Conservation (phyloP, 768 basidiomycete genomes). For the Phallus indusiatus region DNA sequence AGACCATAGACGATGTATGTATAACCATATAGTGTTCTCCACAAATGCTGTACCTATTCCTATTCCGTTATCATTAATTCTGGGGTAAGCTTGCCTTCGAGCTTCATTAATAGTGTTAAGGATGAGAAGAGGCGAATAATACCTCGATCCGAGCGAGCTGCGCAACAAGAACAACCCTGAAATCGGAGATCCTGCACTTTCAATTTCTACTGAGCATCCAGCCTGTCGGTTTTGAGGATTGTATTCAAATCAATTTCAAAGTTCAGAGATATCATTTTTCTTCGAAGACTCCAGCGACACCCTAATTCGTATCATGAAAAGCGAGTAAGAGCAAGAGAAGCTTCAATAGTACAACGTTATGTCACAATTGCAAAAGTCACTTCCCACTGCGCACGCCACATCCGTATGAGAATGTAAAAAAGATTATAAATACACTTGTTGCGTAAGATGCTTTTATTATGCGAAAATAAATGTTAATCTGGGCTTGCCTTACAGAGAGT, state of each 20-base stretch:
- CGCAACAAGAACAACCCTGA: constrained; percentile 67
- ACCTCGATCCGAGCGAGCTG: constrained; percentile 82
- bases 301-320: neutral
- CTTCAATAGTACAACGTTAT: no score
- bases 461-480: no score
- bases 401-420: no score
- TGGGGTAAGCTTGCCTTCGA: constrained; percentile 29
- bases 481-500: no score
- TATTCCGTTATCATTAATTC: constrained; percentile 69
- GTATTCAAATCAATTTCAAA: constrained; percentile 37
- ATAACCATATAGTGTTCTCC: constrained; percentile 90
- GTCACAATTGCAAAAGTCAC: no score
- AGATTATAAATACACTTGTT: no score
- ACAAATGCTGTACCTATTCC: constrained; percentile 78
- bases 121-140: constrained; percentile 19
- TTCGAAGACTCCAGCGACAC: constrained; percentile 30
- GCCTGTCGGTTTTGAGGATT: constrained; percentile 72
- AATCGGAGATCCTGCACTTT: constrained; percentile 84
- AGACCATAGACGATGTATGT: no score
- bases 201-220: constrained; percentile 73
- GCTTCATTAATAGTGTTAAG: neutral
- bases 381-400: no score
- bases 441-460: no score
- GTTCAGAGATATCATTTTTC: constrained; percentile 35
- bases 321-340: no score